These are phyloP conservation scores for Colletotrichum sp. DNA, from an alignment of 2,329 filamentous ascomycete species.

Conservation along the genomic window DNA sequence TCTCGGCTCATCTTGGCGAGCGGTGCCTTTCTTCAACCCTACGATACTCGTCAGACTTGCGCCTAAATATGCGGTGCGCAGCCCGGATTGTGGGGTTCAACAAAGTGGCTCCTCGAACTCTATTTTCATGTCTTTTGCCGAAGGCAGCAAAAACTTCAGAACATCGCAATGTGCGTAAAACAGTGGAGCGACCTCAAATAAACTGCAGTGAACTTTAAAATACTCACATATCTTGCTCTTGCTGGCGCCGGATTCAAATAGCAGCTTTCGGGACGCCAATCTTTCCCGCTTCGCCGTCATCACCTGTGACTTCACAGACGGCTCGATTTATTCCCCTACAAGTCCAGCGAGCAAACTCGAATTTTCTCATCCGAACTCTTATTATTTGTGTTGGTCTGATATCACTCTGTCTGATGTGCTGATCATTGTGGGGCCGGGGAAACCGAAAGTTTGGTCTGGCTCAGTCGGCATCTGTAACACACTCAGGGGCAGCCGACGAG, in stretches of 20 bases:
- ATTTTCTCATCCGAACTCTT: not conserved
- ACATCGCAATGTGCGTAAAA: not conserved
- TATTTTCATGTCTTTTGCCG: not conserved
- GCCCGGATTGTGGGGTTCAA: not conserved
- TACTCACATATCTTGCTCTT: not conserved
- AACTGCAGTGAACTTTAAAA: not conserved
- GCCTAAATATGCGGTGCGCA: not conserved
- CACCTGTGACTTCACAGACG: not conserved
- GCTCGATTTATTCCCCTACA: not conserved
- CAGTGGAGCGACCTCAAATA: not conserved
- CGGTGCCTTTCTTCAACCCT: not conserved
- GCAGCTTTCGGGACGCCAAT: not conserved
- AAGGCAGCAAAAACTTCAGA: not conserved
- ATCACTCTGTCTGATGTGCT: not conserved
- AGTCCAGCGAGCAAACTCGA: not conserved
- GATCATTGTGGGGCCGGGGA: not conserved
- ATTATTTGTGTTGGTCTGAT: not conserved
- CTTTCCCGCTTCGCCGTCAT: not conserved
- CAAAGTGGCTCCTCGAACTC: not conserved
- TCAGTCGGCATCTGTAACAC: not conserved
- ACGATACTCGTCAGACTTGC: not conserved
- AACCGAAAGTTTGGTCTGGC: not conserved
- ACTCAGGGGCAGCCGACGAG: not conserved
- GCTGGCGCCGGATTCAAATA: not conserved
- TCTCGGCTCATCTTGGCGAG: not conserved